Conservation (phyloP, 805 yeast genomes). For the Suhomyces canberraensis region DNA sequence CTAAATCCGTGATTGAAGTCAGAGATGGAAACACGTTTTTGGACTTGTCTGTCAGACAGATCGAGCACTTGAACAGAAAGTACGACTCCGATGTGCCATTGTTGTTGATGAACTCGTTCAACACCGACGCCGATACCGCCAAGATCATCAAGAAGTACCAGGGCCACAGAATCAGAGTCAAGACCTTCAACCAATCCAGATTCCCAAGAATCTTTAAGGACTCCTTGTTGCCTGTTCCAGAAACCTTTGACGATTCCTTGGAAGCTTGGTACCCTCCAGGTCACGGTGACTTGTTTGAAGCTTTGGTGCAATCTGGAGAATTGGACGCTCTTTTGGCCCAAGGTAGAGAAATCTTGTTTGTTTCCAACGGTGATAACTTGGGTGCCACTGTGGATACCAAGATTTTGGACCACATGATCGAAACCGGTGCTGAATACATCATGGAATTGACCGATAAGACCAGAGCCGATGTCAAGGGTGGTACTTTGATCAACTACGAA, state of each 20-base stretch:
- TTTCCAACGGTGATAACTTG: constrained; percentile 96
- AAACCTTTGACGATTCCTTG: constrained; percentile 63
- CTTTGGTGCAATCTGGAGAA: constrained; percentile 85
- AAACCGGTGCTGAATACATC: constrained; percentile 86
- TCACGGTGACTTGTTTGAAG: constrained; percentile 95
- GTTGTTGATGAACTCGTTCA: constrained; percentile 96
- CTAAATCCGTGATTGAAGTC: constrained; percentile 96
- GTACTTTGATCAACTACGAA: constrained; percentile 93
- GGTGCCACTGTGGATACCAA: constrained; percentile 96
- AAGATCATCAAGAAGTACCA: constrained; percentile 94
- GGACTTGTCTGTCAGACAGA: constrained; percentile 94
- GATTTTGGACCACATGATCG: constrained; percentile 89
- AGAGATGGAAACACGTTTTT: constrained; percentile 97
- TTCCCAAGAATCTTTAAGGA: constrained; percentile 95
- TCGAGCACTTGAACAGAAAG: constrained; percentile 87
- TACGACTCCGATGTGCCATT: constrained; percentile 93
- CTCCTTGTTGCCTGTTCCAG: constrained; percentile 93
- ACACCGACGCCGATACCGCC: constrained; percentile 94
- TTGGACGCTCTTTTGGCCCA: constrained; percentile 83
- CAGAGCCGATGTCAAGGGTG: constrained; percentile 99
- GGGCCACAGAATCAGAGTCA: constrained; percentile 92
- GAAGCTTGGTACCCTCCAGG: constrained; percentile 99
- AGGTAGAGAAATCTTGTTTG: constrained; percentile 93
- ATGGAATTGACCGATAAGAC: constrained; percentile 99
- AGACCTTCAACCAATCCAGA: constrained; percentile 96